These are phyloP conservation scores for Colletotrichum sp. DNA, from an alignment of 2,329 filamentous ascomycete species.

Conservation along the genomic window DNA sequence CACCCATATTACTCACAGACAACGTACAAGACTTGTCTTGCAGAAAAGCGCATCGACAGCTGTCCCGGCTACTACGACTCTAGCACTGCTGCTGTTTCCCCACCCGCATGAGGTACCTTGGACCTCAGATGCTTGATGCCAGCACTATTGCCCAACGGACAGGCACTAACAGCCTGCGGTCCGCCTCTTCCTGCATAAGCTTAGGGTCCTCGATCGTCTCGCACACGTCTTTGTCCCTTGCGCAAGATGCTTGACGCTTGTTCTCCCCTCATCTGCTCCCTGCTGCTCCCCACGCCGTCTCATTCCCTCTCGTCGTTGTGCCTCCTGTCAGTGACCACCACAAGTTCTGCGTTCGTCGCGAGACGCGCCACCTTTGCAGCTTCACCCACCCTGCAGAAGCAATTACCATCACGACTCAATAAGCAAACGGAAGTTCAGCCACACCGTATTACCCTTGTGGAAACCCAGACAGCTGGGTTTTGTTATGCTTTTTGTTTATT, in stretches of 20 bases:
- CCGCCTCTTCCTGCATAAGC: constrained; percentile 19
- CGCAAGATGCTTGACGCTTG: neutral
- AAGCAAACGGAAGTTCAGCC: neutral
- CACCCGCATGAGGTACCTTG: neutral
- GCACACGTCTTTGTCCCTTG: neutral
- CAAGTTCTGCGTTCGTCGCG: constrained; percentile 1
- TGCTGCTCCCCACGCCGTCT: neutral
- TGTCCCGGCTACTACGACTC: neutral
- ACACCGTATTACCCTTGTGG: neutral
- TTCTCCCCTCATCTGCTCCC: neutral
- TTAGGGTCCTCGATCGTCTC: neutral
- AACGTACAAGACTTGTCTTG: neutral
- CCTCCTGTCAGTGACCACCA: neutral
- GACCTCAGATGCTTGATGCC: constrained; percentile 12
- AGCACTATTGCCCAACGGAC: neutral
- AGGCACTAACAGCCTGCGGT: constrained; percentile 10
- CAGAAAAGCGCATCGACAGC: neutral
- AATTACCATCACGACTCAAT: neutral
- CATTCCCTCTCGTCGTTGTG: neutral
- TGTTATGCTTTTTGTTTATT: neutral
- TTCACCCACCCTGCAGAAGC: neutral
- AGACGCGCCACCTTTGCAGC: neutral
- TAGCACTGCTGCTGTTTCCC: neutral
- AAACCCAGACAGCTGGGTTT: neutral
- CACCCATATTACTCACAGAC: neutral